These are phyloP conservation scores for Epithele typhae DNA, from an alignment of 768 basidiomycete genomes.

Conservation along the genomic window DNA sequence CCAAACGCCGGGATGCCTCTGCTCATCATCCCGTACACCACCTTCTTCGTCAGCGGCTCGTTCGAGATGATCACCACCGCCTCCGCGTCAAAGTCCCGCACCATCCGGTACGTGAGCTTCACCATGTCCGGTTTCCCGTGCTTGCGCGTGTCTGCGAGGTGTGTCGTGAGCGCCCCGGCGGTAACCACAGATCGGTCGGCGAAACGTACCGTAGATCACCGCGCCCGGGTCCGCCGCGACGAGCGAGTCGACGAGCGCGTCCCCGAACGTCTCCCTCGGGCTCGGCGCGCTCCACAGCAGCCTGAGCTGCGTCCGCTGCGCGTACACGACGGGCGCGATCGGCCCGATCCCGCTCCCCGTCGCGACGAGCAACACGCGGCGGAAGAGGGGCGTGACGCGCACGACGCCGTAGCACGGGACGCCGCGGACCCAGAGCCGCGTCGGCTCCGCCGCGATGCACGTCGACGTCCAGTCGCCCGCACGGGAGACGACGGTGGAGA, in stretches of 20 bases:
- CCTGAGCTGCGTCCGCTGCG: conserved; percentile 41
- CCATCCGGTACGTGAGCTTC: conserved; percentile 26
- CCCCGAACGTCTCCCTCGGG: conserved; percentile 53
- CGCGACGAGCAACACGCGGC: conserved; percentile 49
- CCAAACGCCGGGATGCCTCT: conserved; percentile 53
- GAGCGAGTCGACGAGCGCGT: conserved; percentile 50
- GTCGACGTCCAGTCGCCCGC: conserved; percentile 56
- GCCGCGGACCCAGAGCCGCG: conserved; percentile 52
- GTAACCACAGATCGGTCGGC: not conserved
- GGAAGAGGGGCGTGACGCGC: conserved; percentile 48
- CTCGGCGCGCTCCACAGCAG: conserved; percentile 57
- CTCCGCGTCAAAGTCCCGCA: conserved; percentile 29
- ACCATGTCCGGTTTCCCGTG: conserved; percentile 31
- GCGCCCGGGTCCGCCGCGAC: conserved; percentile 45
- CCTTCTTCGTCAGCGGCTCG: conserved; percentile 40
- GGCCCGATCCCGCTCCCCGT: conserved; percentile 55
- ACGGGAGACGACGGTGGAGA: conserved; percentile 26
- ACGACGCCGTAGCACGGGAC: conserved; percentile 49
- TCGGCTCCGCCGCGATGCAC: conserved; percentile 45
- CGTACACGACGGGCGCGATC: conserved; percentile 47
- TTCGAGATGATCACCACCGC: conserved; percentile 58
- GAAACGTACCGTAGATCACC: conserved; percentile 45
- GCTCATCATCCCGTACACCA: conserved; percentile 54
- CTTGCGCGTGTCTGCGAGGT: conserved; percentile 20
- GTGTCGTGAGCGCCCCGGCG: not conserved